These are phyloP conservation scores for Candida ascalaphidarum DNA, from an alignment of 805 yeast species.

Conservation along the genomic window DNA sequence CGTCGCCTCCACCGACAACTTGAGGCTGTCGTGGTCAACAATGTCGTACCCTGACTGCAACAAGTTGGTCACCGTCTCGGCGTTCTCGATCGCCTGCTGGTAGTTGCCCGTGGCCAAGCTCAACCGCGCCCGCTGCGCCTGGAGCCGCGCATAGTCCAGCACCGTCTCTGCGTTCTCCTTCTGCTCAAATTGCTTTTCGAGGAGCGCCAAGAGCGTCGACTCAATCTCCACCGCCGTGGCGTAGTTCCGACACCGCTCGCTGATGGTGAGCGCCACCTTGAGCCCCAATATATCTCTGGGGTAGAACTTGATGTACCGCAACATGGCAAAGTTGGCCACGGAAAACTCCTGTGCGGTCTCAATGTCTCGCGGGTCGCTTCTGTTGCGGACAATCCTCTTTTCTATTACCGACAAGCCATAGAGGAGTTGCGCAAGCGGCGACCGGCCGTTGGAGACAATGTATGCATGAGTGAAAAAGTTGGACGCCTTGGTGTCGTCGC, in stretches of 20 bases:
- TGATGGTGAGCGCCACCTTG: constrained; percentile 42
- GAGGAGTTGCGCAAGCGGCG: constrained; percentile 60
- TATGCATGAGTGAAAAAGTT: constrained; percentile 70
- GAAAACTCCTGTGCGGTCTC: constrained; percentile 57
- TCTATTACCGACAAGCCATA: constrained; percentile 55
- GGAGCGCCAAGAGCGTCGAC: constrained; percentile 31
- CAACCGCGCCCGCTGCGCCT: constrained; percentile 66
- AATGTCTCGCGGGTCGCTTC: constrained; percentile 44
- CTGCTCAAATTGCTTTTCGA: constrained; percentile 51
- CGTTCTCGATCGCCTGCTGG: constrained; percentile 50
- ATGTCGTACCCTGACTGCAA: constrained; percentile 46
- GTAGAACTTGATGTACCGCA: constrained; percentile 50
- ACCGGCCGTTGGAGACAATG: constrained; percentile 65
- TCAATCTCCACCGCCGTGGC: constrained; percentile 44
- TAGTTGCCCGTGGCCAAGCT: constrained; percentile 53
- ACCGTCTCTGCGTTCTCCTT: constrained; percentile 41
- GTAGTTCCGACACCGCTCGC: constrained; percentile 67
- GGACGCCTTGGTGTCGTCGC: constrained; percentile 42
- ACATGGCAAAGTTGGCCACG: constrained; percentile 59
- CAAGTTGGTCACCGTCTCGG: too few relatives aligned
- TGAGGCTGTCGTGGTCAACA: constrained; percentile 16
- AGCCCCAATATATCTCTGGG: constrained; percentile 55
- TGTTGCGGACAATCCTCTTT: constrained; percentile 31
- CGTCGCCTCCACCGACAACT: constrained; percentile 40
- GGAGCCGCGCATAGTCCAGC: constrained; percentile 46